A percentile compares a stretch with the other conserved stretches of the same genome.
Conservation (phyloP, 164 flowering plant genomes). For the Chloranthus sessilifolius region DNA sequence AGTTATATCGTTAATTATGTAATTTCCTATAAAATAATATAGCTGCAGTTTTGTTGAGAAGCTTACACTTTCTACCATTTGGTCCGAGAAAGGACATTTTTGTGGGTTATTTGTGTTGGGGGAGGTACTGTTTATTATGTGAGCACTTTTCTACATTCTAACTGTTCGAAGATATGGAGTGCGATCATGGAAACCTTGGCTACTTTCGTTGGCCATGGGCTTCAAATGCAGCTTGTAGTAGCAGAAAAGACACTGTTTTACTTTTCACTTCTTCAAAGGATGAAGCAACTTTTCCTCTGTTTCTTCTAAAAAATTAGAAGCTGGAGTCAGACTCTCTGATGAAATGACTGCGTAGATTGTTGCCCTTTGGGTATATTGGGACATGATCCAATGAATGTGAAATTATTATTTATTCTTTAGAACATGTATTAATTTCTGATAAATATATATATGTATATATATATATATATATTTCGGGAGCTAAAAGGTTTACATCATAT, state of each 20-base stretch:
- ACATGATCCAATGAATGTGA: not conserved
- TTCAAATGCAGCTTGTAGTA: constrained; percentile 17
- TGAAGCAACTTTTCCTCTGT: constrained; percentile 51
- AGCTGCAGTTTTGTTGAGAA: constrained; percentile 40
- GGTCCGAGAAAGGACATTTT: constrained; percentile 63
- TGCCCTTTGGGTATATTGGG: not conserved
- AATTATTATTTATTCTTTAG: not conserved
- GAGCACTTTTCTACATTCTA: constrained; percentile 85
- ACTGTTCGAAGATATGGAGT: constrained; percentile 77
- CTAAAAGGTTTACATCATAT: constrained; percentile 85
- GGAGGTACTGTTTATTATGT: constrained; percentile 62
- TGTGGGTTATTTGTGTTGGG: constrained; percentile 65
- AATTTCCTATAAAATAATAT: too few relatives aligned
- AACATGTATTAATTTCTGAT: not conserved
- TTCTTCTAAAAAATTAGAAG: not conserved
- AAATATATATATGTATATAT: not conserved
- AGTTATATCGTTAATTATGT: too few relatives aligned
- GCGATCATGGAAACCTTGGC: constrained; percentile 93
- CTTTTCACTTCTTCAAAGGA: constrained; percentile 53
- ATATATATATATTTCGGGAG: constrained; percentile 27
- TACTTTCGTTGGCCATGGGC: constrained; percentile 65
- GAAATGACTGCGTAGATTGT: not conserved
- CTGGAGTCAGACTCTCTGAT: not conserved
- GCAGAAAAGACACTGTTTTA: constrained; percentile 19
- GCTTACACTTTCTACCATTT: constrained; percentile 52